Conservation (phyloP, 306 rosid species). For the Cucumis hystrix region DNA sequence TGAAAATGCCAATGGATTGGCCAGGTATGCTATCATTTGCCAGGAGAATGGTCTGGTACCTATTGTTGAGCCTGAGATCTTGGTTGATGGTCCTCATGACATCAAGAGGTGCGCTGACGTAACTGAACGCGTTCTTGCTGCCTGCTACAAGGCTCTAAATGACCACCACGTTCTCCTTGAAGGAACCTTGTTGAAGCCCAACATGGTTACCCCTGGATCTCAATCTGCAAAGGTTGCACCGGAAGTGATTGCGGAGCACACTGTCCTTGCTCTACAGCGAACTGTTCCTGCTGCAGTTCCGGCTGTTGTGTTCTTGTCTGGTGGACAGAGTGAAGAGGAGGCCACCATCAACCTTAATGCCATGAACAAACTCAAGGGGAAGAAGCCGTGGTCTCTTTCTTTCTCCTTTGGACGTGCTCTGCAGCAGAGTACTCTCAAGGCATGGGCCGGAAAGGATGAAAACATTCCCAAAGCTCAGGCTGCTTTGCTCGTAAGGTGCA, state of each 20-base stretch:
- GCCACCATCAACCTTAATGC: slow-evolving; percentile 67
- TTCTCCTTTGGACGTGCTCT: slow-evolving; percentile 75
- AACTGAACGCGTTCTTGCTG: slow-evolving; percentile 71
- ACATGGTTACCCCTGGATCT: slow-evolving; percentile 84
- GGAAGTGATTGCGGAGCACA: slow-evolving; percentile 50
- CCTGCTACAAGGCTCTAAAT: slow-evolving; percentile 74
- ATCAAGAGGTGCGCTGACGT: slow-evolving; percentile 53
- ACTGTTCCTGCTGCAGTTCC: slow-evolving; percentile 64
- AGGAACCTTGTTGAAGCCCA: slow-evolving; percentile 71
- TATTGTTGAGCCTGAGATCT: slow-evolving; percentile 74
- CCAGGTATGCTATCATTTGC: slow-evolving; percentile 60
- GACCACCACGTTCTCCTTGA: slow-evolving; percentile 70
- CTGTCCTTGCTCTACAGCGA: slow-evolving; percentile 48
- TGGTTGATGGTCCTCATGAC: slow-evolving; percentile 61
- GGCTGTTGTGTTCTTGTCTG: slow-evolving; percentile 59
- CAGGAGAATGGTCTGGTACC: slow-evolving; percentile 79
- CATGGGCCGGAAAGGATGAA: slow-evolving; percentile 57
- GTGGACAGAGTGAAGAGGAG: slow-evolving; percentile 85
- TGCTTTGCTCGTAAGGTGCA: slow-evolving; percentile 42
- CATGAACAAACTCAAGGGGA: slow-evolving; percentile 49
- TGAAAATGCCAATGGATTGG: slow-evolving; percentile 67
- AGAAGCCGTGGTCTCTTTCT: slow-evolving; percentile 77
- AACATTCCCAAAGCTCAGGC: slow-evolving; percentile 46
- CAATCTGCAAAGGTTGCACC: slow-evolving; percentile 42
- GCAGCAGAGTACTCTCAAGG: slow-evolving; percentile 69